These are phyloP conservation scores for Pyrenula massariospora DNA, from an alignment of 495 filamentous ascomycete species.

Conservation along the genomic window DNA sequence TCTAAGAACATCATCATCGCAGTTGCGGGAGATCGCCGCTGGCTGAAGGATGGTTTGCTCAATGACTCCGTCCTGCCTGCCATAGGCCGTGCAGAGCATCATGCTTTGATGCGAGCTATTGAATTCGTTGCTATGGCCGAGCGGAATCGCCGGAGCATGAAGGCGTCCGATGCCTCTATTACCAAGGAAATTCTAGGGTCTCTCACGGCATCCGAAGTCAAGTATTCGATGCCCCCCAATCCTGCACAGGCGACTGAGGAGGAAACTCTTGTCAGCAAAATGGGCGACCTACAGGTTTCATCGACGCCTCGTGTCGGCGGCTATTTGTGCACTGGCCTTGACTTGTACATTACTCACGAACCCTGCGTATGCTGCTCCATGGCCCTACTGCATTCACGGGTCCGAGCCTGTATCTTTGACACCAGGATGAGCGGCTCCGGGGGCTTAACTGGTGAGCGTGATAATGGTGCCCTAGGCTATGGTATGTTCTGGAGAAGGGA, in stretches of 20 bases:
- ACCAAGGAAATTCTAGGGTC: conserved; percentile 3
- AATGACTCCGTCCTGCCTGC: conserved; percentile 14
- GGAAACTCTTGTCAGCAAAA: not conserved
- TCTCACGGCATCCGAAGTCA: not conserved
- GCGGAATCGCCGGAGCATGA: conserved; percentile 1
- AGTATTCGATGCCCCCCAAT: conserved; percentile 1
- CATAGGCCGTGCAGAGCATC: conserved; percentile 63
- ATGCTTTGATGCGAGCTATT: conserved; percentile 77
- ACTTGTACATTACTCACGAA: conserved; percentile 87
- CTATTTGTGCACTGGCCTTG: conserved; percentile 88
- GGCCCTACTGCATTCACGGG: conserved; percentile 85
- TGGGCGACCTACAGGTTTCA: conserved; percentile 9
- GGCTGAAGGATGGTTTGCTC: conserved; percentile 31
- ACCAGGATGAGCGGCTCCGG: conserved; percentile 47
- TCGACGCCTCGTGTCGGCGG: conserved; percentile 47
- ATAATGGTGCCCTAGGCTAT: conserved; percentile 40
- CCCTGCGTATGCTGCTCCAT: conserved; percentile 94
- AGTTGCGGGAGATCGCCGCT: conserved; percentile 70
- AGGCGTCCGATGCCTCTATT: conserved; percentile 14
- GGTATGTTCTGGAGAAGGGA: conserved; percentile 88
- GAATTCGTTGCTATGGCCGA: conserved; percentile 57
- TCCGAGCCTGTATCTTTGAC: conserved; percentile 71
- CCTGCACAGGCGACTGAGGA: not conserved
- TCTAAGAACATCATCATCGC: conserved; percentile 45
- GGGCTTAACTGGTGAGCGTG: conserved; percentile 32